Conservation (phyloP, 2,329 filamentous ascomycete genomes). For the Colletotrichum spaethianum region DNA sequence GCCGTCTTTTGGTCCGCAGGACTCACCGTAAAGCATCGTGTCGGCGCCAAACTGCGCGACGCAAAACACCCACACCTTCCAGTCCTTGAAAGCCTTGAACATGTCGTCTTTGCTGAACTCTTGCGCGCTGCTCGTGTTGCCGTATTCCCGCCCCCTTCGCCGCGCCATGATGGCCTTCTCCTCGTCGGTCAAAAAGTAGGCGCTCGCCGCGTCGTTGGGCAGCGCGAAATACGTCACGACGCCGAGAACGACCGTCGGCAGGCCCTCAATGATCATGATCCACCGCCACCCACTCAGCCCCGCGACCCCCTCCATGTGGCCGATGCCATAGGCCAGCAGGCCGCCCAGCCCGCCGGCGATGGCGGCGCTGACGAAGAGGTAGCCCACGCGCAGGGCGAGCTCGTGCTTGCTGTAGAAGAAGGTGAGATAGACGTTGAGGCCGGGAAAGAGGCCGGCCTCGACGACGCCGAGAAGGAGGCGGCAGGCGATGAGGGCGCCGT, state of each 20-base stretch:
- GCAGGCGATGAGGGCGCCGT: constrained; percentile 76
- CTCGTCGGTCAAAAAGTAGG: constrained; percentile 44
- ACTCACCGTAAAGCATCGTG: constrained; percentile 78
- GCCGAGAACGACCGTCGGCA: constrained; percentile 65
- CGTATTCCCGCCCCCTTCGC: constrained; percentile 57
- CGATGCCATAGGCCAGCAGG: constrained; percentile 80
- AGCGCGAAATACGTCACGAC: constrained; percentile 66
- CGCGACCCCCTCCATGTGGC: constrained; percentile 77
- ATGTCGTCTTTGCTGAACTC: constrained; percentile 73
- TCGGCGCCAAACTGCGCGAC: constrained; percentile 80
- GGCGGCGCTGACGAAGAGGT: constrained; percentile 79
- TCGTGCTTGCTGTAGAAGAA: constrained; percentile 84
- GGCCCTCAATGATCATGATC: constrained; percentile 73
- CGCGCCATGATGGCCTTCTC: constrained; percentile 52
- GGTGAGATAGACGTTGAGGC: constrained; percentile 78
- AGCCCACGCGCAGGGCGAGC: constrained; percentile 79
- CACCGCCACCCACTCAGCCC: constrained; percentile 80
- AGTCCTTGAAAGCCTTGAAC: constrained; percentile 77
- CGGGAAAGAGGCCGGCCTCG: constrained; percentile 80
- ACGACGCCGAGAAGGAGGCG: constrained; percentile 78
- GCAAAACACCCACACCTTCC: constrained; percentile 82
- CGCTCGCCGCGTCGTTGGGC: constrained; percentile 64
- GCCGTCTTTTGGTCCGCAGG: neutral
- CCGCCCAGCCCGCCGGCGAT: constrained; percentile 81
- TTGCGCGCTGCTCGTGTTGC: constrained; percentile 61